phyloP scores from a whole-genome alignment of 1,139 yeast species.

The Wickerhamomyces sp. region DNA sequence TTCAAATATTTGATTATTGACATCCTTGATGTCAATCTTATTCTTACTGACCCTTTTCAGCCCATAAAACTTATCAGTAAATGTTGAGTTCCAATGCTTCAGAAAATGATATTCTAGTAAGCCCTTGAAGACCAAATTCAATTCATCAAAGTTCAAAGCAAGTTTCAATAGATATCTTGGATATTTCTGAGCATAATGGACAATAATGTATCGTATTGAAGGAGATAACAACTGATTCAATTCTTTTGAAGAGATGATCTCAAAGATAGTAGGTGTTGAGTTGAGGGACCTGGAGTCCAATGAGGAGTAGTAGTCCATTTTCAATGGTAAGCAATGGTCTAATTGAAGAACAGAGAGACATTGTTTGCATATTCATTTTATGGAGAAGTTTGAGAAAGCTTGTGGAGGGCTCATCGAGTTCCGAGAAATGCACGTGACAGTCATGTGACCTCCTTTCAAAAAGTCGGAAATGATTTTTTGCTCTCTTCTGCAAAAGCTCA shows the following conservation, averaged over 20 bases:
- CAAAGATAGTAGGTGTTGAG: constrained; percentile 77
- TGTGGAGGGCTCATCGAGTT: no score
- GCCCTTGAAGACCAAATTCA: constrained; percentile 58
- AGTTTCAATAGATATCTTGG: constrained; percentile 64
- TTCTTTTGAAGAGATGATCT: constrained; percentile 76
- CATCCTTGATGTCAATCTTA: constrained; percentile 23
- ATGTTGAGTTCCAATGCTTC: constrained; percentile 74
- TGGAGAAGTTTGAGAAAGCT: no score
- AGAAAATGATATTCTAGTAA: constrained; percentile 72
- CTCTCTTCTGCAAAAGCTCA: no score
- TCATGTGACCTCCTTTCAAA: no score
- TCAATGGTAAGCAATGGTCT: not conserved
- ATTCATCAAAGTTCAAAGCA: constrained; percentile 72
- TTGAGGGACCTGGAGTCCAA: constrained; percentile 73
- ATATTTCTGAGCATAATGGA: constrained; percentile 74
- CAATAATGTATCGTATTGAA: constrained; percentile 72
- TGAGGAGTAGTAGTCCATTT: constrained; percentile 83
- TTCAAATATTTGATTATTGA: constrained; percentile 31
- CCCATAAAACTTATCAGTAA: constrained; percentile 91
- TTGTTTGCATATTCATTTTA: no score
- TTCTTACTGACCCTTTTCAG: constrained; percentile 52
- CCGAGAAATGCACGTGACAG: no score
- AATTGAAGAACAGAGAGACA: no score
- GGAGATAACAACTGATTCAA: constrained; percentile 76
- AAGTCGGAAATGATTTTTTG: no score